Percentiles rank a stretch among this genome's conserved stretches.
phyloP scores from a whole-genome alignment of 768 basidiomycete species.

The Xerocomus brunneocitrinus region DNA sequence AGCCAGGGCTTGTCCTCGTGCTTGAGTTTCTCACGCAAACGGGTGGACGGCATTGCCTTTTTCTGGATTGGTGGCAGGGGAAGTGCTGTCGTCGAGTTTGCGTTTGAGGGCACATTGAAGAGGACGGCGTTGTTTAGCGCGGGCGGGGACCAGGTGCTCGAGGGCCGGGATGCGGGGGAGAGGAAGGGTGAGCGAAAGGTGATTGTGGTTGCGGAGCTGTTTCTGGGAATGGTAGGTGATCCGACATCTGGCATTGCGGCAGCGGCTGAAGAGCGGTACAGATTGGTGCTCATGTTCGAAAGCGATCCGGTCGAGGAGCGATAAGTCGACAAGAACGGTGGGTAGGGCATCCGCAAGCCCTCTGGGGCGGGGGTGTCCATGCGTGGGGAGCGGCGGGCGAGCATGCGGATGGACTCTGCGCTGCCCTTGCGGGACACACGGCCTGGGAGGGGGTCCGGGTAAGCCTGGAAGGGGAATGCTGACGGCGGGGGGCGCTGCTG shows the following conservation, averaged over 20 bases:
- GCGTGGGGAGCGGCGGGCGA: constrained; percentile 24
- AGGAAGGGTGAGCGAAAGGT: constrained; percentile 66
- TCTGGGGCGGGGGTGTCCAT: constrained; percentile 11
- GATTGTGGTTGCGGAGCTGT: constrained; percentile 38
- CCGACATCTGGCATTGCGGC: constrained; percentile 13
- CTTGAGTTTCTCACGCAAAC: constrained; percentile 48
- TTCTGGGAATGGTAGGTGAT: constrained; percentile 34
- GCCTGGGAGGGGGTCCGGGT: constrained; percentile 53
- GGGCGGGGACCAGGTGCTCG: constrained; percentile 60
- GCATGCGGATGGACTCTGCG: constrained; percentile 34
- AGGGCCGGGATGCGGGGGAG: constrained; percentile 63
- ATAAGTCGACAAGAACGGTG: constrained; percentile 47
- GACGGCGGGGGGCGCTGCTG: constrained; percentile 36
- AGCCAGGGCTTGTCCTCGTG: constrained; percentile 46
- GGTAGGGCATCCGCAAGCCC: constrained; percentile 39
- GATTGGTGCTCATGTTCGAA: constrained; percentile 15
- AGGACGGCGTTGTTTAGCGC: constrained; percentile 29
- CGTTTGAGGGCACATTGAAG: constrained; percentile 25
- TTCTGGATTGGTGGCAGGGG: constrained; percentile 42
- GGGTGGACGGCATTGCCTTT: constrained; percentile 40
- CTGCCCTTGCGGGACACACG: constrained; percentile 45
- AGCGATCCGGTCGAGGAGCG: constrained; percentile 24
- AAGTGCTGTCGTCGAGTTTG: constrained; percentile 27
- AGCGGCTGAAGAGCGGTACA: constrained; percentile 30
- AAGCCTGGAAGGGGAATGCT: constrained; percentile 53